These are phyloP conservation scores for Candida maltosa DNA, from an alignment of 805 yeast genomes.

Conservation along the genomic window DNA sequence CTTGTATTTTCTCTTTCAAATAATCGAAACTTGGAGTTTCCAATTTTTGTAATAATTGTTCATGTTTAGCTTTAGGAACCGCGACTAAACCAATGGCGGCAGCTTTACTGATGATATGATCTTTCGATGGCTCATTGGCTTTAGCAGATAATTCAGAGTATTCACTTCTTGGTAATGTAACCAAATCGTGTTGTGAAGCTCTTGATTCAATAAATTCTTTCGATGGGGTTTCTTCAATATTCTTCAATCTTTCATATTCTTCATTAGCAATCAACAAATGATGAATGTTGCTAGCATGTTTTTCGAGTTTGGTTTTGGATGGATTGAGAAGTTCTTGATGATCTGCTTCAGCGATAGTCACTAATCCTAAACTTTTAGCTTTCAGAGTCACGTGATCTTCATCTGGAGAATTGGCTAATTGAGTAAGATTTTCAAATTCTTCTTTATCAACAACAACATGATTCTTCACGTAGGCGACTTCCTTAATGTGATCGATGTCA, in stretches of 20 bases:
- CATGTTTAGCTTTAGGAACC: constrained; percentile 14
- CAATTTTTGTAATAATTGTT: constrained; percentile 8
- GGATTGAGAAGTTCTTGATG: constrained; percentile 8
- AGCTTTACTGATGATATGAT: constrained; percentile 20
- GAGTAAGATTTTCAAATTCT: constrained; percentile 13
- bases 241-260: constrained; percentile 13
- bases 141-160: constrained; percentile 12
- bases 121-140: constrained; percentile 14
- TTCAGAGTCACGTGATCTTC: constrained; percentile 16
- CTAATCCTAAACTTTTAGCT: constrained; percentile 16
- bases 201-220: constrained; percentile 16
- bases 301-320: background rate
- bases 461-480: constrained; percentile 5
- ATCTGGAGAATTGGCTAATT: constrained; percentile 21
- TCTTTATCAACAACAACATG: constrained; percentile 2
- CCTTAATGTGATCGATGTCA: constrained; percentile 12
- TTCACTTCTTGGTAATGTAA: constrained; percentile 12
- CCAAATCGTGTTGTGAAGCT: constrained; percentile 6
- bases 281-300: constrained; percentile 12
- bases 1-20: constrained; percentile 13
- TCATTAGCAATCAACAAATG: constrained; percentile 13
- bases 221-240: constrained; percentile 7
- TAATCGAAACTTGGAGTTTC: constrained; percentile 17
- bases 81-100: constrained; percentile 10
- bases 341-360: constrained; percentile 15